Evolutionary conservation across 805 yeast species (phyloP), one percentile per base, ranked within the genome.

Genomic region (Pichia eremophila): DNA sequence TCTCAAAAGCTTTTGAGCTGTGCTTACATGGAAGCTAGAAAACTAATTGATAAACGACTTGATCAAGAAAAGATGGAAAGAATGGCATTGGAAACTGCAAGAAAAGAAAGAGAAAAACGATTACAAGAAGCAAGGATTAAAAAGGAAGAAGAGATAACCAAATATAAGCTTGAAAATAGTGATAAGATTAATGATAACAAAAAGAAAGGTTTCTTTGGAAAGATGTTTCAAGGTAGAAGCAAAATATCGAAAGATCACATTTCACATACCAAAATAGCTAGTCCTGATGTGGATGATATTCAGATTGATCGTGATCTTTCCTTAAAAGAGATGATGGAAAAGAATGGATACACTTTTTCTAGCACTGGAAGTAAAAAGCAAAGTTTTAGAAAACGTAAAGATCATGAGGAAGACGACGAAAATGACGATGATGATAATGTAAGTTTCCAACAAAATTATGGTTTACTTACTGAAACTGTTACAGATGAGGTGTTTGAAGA

Each of bases 211-310:
- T 49, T 62, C 10, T 56, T 62, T 35, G 50, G 54, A 11, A 54
- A 55, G 29, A 34, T 62, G 11, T 62, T 62, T 44, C 59, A 62
- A 2, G 47, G 53, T 22, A 62, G 62, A 43, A 57, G 63, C 22
- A 62, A 59, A 35, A 62, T 62, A 32, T 57, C 66, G 0, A 51
- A 57, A 5, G 66, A 62, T 43, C 54, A 51, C 46, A 28, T 59
- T 6, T 61, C 64, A 1, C 62, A 61, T 46, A 49, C 44, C 32
- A 32, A 54, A 15, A 41, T 39, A 9, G 19, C 46, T 22, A 22
- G 25, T 22, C 25, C 25, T 7, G 25, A 35, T 1, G 18, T 19
- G 15, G 42, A 29, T 8, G 5, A 29, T 9, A 28, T 7, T 36
- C 14, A 14, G 8, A 12, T 9, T 8, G n/a, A 5, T 7, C 22